phyloP scores from a whole-genome alignment of 2,329 filamentous ascomycete genomes.

The Cercospora nicotianae region DNA sequence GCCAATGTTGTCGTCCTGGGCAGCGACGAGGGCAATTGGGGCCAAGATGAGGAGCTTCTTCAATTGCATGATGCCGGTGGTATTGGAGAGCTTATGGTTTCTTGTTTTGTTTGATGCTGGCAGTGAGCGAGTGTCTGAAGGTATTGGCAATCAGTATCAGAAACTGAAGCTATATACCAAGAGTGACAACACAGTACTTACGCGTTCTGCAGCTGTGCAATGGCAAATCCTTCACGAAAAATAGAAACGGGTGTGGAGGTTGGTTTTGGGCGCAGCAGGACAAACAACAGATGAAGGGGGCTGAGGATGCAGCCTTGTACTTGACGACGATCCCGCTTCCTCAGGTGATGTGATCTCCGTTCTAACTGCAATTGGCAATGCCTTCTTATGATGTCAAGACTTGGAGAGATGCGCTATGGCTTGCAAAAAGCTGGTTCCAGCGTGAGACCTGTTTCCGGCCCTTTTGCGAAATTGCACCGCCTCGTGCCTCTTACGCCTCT shows the following conservation, averaged over 20 bases:
- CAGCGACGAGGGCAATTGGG: slow-evolving; percentile 24
- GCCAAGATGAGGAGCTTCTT: slow-evolving; percentile 27
- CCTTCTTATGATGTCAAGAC: slow-evolving; percentile 7
- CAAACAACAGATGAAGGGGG: not conserved
- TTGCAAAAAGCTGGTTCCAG: not conserved
- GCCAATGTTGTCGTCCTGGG: slow-evolving; percentile 21
- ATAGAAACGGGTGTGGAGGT: slow-evolving; percentile 6
- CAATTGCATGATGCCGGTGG: slow-evolving; percentile 27
- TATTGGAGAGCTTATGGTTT: slow-evolving; percentile 6
- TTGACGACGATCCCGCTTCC: not conserved
- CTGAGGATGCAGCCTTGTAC: slow-evolving; percentile 1
- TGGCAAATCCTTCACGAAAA: slow-evolving; percentile 5
- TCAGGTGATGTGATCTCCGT: not conserved
- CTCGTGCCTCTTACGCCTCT: slow-evolving; percentile 1
- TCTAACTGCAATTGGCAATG: not conserved
- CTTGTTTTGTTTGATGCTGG: slow-evolving; percentile 2
- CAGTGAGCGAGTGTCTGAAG: not conserved
- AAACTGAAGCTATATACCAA: not conserved
- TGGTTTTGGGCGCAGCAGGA: not conserved
- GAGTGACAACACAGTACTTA: not conserved
- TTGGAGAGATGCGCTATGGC: not conserved
- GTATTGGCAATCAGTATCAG: not conserved
- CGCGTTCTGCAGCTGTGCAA: slow-evolving; percentile 9
- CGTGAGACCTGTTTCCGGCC: slow-evolving; percentile 2
- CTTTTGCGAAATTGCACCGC: not conserved